Conservation (phyloP, 768 basidiomycete species). For the Lactarius hatsudake region DNA sequence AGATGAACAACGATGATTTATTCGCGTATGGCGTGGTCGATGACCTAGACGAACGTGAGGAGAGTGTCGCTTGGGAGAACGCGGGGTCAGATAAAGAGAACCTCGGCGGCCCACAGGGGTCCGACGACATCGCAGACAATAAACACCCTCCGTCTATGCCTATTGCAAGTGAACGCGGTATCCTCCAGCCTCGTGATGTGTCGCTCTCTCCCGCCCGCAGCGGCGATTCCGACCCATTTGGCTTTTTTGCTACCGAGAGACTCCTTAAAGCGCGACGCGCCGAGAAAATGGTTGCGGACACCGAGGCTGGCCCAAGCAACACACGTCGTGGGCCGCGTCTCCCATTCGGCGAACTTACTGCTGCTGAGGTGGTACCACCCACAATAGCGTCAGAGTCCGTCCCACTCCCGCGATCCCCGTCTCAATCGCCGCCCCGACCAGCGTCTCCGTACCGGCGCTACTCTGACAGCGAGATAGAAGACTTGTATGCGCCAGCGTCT, state of each 20-base stretch:
- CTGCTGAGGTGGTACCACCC: slow-evolving; percentile 5
- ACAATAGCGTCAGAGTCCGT: not conserved
- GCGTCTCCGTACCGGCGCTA: slow-evolving; percentile 16
- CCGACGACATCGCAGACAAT: slow-evolving; percentile 6
- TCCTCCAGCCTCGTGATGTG: slow-evolving; percentile 24
- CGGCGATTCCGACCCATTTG: slow-evolving; percentile 27
- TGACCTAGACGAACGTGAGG: slow-evolving; percentile 18
- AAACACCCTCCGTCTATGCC: slow-evolving; percentile 8
- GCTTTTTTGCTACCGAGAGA: slow-evolving; percentile 25
- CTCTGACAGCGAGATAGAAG: slow-evolving; percentile 28
- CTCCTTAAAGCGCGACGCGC: slow-evolving; percentile 23
- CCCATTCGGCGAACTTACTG: slow-evolving; percentile 20
- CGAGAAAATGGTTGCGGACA: slow-evolving; percentile 1
- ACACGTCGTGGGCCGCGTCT: slow-evolving; percentile 11
- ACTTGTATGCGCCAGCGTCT: slow-evolving; percentile 25
- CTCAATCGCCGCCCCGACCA: slow-evolving; percentile 4
- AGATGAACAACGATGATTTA: slow-evolving; percentile 21
- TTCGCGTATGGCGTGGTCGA: slow-evolving; percentile 25
- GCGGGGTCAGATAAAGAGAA: slow-evolving; percentile 28
- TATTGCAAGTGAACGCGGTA: slow-evolving; percentile 22
- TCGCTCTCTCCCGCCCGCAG: slow-evolving; percentile 13
- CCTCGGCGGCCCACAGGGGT: not conserved
- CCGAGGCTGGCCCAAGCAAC: slow-evolving; percentile 17
- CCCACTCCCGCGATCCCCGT: not conserved
- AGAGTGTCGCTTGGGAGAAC: slow-evolving; percentile 25